These are phyloP conservation scores for Salix dunnii DNA, from an alignment of 345 rosid genomes.

Conservation along the genomic window DNA sequence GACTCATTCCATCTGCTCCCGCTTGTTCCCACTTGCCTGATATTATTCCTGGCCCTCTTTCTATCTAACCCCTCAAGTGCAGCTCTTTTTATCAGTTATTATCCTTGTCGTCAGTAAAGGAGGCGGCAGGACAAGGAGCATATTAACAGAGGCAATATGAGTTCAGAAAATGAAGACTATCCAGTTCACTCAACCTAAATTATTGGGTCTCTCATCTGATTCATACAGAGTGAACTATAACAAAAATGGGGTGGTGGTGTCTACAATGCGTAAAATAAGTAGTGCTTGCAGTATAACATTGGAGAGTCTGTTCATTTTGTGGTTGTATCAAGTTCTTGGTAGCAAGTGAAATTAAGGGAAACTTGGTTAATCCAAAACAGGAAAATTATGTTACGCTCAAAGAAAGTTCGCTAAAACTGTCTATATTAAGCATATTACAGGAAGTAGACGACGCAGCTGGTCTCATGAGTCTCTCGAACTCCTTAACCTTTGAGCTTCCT, in stretches of 20 bases:
- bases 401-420: background rate
- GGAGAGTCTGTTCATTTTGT: no score
- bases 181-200: background rate
- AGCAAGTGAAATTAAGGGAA: background rate
- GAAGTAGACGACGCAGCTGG: background rate
- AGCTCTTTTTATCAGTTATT: background rate
- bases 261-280: no score
- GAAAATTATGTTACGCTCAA: background rate
- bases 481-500: background rate
- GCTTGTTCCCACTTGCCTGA: conserved; percentile 22
- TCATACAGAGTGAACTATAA: background rate
- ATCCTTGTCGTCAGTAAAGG: background rate
- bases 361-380: background rate
- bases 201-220: background rate
- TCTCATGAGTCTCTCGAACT: background rate
- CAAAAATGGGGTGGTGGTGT: no score
- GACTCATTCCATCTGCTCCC: conserved; percentile 38
- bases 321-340: background rate
- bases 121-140: background rate
- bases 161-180: background rate
- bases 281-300: no score
- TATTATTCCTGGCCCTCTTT: conserved; percentile 29
- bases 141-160: background rate
- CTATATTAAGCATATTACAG: background rate
- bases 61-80: background rate